Conservation (phyloP, 2,329 filamentous ascomycete genomes). For the Microascus cirrosus region DNA sequence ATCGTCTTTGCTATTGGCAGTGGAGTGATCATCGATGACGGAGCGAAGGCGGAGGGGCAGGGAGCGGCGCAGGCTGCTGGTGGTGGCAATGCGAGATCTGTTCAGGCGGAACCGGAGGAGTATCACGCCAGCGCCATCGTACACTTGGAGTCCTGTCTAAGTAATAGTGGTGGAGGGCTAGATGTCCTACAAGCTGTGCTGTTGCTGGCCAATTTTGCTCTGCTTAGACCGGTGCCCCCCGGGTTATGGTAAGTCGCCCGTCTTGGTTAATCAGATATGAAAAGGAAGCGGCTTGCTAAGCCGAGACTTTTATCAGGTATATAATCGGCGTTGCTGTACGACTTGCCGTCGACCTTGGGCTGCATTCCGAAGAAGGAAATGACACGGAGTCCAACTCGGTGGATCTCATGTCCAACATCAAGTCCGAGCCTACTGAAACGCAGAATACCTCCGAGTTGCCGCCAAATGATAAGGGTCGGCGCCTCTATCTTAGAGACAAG, state of each 20-base stretch:
- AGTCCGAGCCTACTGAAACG: constrained; percentile 9
- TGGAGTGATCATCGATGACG: constrained; percentile 74
- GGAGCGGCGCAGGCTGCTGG: constrained; percentile 19
- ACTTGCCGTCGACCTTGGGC: constrained; percentile 77
- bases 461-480: constrained; percentile 47
- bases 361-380: constrained; percentile 85
- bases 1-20: constrained; percentile 96
- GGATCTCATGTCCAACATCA: constrained; percentile 19
- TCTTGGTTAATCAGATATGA: constrained; percentile 2
- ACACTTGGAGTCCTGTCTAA: constrained; percentile 78
- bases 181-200: constrained; percentile 92
- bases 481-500: constrained; percentile 78
- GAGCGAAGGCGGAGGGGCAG: constrained; percentile 30
- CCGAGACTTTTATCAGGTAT: constrained; percentile 40
- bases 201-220: constrained; percentile 79
- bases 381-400: constrained; percentile 34
- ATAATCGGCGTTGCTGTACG: constrained; percentile 90
- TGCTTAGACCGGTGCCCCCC: constrained; percentile 82
- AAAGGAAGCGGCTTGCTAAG: background rate
- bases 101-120: constrained; percentile 72
- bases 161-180: constrained; percentile 74
- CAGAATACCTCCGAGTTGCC: constrained; percentile 13
- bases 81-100: constrained; percentile 14
- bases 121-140: constrained; percentile 93
- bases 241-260: constrained; percentile 59